Evolutionary conservation across 2,329 filamentous ascomycete species (phyloP).

Genomic region (Nakataea oryzae): DNA sequence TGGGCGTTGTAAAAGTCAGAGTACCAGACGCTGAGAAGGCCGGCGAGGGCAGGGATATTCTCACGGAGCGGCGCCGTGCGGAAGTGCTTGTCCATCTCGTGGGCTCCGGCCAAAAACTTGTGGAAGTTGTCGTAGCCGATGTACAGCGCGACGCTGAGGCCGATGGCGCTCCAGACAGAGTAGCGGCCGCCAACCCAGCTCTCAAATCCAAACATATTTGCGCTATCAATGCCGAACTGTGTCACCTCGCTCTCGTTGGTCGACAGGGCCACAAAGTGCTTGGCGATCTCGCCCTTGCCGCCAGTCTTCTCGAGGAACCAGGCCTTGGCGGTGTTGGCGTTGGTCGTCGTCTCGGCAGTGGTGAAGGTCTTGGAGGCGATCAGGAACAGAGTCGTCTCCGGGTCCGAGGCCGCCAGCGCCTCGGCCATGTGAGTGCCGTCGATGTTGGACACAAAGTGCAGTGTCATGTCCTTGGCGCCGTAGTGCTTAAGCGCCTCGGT

Average conservation of each 20-base stretch:
- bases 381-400: constrained; percentile 97
- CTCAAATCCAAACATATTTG: constrained; percentile 99
- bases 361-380: constrained; percentile 99
- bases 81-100: constrained; percentile 99
- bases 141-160: constrained; percentile 86
- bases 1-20: constrained; percentile 98
- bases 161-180: constrained; percentile 98
- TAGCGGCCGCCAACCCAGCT: constrained; percentile 98
- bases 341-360: constrained; percentile 92
- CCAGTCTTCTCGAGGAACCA: constrained; percentile 85
- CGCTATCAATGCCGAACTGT: constrained; percentile 97
- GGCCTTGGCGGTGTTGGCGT: constrained; percentile 90
- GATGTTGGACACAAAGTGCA: constrained; percentile 99
- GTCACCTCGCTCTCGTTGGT: constrained; percentile 92
- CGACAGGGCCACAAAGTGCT: constrained; percentile 97
- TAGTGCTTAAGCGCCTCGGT: constrained; percentile 96
- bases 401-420: constrained; percentile 77
- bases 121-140: constrained; percentile 97
- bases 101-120: constrained; percentile 85
- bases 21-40: constrained; percentile 95
- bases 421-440: constrained; percentile 97
- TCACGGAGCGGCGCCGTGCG: constrained; percentile 77
- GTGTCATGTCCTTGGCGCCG: constrained; percentile 70
- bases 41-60: constrained; percentile 90
- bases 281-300: constrained; percentile 79